Conservation (phyloP, 1,284 basidiomycete genomes). For the Abortiporus biennis region DNA sequence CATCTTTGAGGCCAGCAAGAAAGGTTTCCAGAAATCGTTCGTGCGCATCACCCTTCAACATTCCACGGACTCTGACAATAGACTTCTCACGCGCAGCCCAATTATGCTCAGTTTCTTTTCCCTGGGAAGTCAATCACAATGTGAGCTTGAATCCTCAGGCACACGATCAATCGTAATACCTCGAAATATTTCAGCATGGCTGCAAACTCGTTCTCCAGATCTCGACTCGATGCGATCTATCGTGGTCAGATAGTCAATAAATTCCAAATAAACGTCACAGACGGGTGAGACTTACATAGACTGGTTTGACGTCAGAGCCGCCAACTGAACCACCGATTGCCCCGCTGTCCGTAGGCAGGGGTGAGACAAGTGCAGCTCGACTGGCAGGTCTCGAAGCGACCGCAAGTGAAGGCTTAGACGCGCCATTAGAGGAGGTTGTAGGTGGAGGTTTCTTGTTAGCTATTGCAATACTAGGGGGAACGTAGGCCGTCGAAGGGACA, state of each 20-base stretch:
- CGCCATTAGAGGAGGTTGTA: slow-evolving; percentile 17
- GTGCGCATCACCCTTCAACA: slow-evolving; percentile 84
- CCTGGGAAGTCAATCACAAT: slow-evolving; percentile 37
- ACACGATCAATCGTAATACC: slow-evolving; percentile 31
- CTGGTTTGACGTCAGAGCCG: slow-evolving; percentile 50
- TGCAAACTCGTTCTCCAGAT: slow-evolving; percentile 83
- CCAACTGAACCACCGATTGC: slow-evolving; percentile 32
- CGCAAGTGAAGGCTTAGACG: slow-evolving; percentile 38
- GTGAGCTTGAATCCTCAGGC: slow-evolving; percentile 5
- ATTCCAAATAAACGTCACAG: slow-evolving; percentile 9
- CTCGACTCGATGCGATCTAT: slow-evolving; percentile 79
- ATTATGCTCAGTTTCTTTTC: slow-evolving; percentile 96
- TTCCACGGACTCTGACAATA: slow-evolving; percentile 80
- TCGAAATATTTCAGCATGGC: slow-evolving; percentile 79
- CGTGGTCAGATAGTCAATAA: slow-evolving; percentile 15
- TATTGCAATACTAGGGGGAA: slow-evolving; percentile 68
- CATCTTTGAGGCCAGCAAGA: slow-evolving; percentile 65
- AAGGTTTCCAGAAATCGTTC: slow-evolving; percentile 72
- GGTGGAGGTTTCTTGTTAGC: slow-evolving; percentile 43
- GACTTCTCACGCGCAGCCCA: slow-evolving; percentile 84
- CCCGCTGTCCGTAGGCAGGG: slow-evolving; percentile 26
- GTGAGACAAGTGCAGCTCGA: slow-evolving; percentile 44
- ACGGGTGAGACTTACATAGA: slow-evolving; percentile 52
- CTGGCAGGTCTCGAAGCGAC: slow-evolving; percentile 50
- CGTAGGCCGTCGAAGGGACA: slow-evolving; percentile 39